Evolutionary conservation across 768 basidiomycete species (phyloP), one percentile per base, ranked within the genome.

Genomic region (Boletus sp.): DNA sequence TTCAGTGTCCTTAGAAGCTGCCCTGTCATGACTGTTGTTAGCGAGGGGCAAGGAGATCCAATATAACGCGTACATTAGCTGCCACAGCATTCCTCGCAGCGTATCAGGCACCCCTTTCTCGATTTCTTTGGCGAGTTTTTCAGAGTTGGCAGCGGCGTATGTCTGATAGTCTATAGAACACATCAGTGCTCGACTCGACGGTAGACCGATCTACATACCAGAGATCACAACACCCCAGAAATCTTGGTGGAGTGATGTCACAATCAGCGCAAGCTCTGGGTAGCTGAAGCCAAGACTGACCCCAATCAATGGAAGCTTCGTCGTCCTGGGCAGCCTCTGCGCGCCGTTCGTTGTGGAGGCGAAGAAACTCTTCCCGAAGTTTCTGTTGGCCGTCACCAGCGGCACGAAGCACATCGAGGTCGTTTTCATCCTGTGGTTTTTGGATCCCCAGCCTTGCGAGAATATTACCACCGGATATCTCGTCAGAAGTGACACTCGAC

Each of bases 191-290:
- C 37, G 7, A 24, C 46, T 47, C 17, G 37, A 54, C 12, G 18
- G 55, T 24, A 49, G 42, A 47, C 37, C 24, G 32, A 54, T 53
- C 20, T 18, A 62, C 75, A 41, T 65, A 89, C 91, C 91, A 62
- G 90, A 91, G 68, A 98, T 89, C 3, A 99, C 95, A 10, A 80
- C 83, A 1, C 94, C 95, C 97, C 97, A 97, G 75, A 98, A 97
- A 63, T 90, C 92, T 94, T 61, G 63, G 55, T 49, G 37, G 24
- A 50, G 41, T 20, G 11, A 46, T 36, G 30, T 49, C 29, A 35
- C 48, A 12, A 30, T 65, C 42, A 69, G 59, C 33, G 41, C 3
- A 36, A 11, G 17, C 7, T 20, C 24, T 44, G 24, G 14, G 24
- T 37, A 9, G 32, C 29, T 7, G 18, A 41, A 32, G 36, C 40